phyloP scores from a whole-genome alignment of 106 monocot genomes.

The Allium sativum region DNA sequence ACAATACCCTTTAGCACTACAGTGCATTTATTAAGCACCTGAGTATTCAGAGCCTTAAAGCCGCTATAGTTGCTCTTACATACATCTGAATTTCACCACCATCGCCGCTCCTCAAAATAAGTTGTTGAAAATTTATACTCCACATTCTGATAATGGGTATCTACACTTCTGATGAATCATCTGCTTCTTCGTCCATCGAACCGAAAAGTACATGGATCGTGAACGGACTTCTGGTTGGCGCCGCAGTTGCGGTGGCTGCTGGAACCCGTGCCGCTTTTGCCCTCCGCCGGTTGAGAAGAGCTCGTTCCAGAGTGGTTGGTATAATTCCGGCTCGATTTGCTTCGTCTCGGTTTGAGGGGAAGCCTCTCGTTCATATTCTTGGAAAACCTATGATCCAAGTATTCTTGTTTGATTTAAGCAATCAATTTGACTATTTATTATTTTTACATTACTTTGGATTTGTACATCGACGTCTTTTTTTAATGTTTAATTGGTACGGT shows the following conservation, averaged over 20 bases:
- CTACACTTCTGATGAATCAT: conserved; percentile 7
- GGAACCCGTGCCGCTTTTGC: conserved; percentile 23
- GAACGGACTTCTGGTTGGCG: conserved; percentile 43
- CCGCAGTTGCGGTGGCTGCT: conserved; percentile 47
- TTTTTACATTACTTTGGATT: no score
- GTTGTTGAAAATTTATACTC: no score
- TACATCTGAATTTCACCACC: no score
- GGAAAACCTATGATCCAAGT: conserved; percentile 99
- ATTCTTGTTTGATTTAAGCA: background rate
- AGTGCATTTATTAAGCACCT: no score
- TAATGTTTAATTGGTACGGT: no score
- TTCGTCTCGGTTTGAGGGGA: conserved; percentile 82
- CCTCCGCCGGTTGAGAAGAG: conserved; percentile 20
- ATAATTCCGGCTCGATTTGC: conserved; percentile 94
- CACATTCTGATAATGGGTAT: conserved; percentile 15
- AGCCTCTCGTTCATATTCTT: conserved; percentile 81
- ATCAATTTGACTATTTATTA: no score
- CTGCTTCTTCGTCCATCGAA: conserved; percentile 16
- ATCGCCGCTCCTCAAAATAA: no score
- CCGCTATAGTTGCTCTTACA: no score
- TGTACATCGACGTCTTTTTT: no score
- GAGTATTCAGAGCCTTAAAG: no score
- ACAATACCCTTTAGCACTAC: no score
- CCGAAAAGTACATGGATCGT: conserved; percentile 26
- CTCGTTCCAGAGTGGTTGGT: conserved; percentile 71